Base-by-base conservation (phyloP, 441 rosid genomes). In the Manihot esculenta region DNA sequence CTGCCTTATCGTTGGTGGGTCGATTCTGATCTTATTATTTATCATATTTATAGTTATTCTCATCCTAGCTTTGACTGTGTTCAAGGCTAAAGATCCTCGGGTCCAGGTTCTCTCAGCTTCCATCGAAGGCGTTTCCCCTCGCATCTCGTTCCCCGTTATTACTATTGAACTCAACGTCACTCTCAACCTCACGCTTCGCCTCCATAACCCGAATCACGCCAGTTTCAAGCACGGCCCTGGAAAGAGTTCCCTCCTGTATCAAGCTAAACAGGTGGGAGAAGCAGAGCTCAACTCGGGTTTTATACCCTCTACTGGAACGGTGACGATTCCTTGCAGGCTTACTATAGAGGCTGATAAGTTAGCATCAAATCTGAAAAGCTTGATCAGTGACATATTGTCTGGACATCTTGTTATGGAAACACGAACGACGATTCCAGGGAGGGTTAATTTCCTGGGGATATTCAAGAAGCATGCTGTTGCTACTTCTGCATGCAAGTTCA, bases 201-300 rank as follows among this genome's bases (percentile, higher is more conserved):
- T 90, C 15, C 65, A 71, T 21, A 92, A 92, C 53, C 83, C 69
- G 11, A 92, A 90, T 73, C 71, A 73, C n/a, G 96, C 73, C 23
- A 83, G 81, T 58, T 85, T 92, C 75, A 65, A 78, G 70, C 89
- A 87, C 72, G 84, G 85, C 4, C 21, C 65, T 0, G 91, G 94
- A 2, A 76, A 80, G 71, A 82, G 76, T 63, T 13, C 62, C 26
- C 74, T 92, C 50, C 15, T 66, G 0, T 90, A 85, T 58, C 61
- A 70, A 50, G 83, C 76, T 2, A 64, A 17, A 0, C 70, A 80
- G 57, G 82, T 90, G 18, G 92, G 94, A 15, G 86, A 85, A 55
- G 87, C 82, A 0, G 84, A 83, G 18, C 59, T 88, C 45, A 66
- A 62, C 48, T 77, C 94, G 0, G 91, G 90, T 13, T 18, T 66